Percentiles rank a stretch among this genome's conserved stretches.
Conservation (phyloP, 1,284 basidiomycete genomes). For the Ceratobasidium sp. region DNA sequence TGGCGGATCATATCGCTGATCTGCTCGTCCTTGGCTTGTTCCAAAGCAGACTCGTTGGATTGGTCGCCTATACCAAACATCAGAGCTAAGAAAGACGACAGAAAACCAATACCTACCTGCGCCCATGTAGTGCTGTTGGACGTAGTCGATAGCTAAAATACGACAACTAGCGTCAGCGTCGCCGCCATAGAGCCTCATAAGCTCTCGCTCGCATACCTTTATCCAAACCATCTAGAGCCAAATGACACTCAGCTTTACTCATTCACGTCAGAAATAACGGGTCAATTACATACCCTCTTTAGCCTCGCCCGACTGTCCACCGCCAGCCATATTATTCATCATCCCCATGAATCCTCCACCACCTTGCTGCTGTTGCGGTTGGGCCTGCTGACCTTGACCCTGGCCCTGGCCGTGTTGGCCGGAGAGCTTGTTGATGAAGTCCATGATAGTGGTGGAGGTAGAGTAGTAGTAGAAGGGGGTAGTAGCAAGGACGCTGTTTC, state of each 20-base stretch:
- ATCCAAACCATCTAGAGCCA: conserved; percentile 40
- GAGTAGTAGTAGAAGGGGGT: background rate
- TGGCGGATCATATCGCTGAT: conserved; percentile 49
- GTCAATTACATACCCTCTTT: conserved; percentile 48
- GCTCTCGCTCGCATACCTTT: conserved; percentile 33
- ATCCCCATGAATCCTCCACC: conserved; percentile 46
- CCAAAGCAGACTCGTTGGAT: conserved; percentile 49
- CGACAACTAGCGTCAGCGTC: background rate
- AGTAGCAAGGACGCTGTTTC: background rate
- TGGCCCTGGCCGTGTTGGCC: background rate
- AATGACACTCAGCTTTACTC: background rate
- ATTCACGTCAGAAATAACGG: background rate
- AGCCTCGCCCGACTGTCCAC: conserved; percentile 48
- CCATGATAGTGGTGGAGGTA: conserved; percentile 7
- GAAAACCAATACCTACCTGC: conserved; percentile 17
- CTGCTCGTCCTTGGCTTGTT: conserved; percentile 50
- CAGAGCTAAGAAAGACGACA: background rate
- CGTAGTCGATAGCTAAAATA: conserved; percentile 45
- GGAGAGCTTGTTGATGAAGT: conserved; percentile 15
- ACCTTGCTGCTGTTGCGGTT: conserved; percentile 7
- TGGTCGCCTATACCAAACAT: conserved; percentile 30
- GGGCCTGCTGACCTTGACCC: background rate
- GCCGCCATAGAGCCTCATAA: too few relatives aligned
- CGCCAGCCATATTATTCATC: conserved; percentile 48
- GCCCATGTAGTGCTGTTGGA: conserved; percentile 47